Evolutionary conservation across 768 basidiomycete species (phyloP), one percentile per base, ranked within the genome.

Genomic region (Termitomyces bulborhizus): DNA sequence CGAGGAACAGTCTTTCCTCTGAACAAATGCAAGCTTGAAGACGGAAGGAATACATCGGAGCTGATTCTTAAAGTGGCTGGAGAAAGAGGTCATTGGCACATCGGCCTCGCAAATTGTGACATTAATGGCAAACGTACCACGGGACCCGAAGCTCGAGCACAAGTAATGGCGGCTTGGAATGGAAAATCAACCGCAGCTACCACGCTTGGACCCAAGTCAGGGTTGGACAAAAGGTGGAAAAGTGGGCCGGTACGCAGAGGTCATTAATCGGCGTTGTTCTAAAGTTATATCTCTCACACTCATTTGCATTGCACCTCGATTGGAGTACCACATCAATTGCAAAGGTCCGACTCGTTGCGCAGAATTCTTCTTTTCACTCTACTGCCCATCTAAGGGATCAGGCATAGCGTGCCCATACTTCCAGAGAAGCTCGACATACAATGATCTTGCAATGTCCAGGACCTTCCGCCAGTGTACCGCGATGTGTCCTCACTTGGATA

Each of bases 41-140:
- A 67, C 6, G 72, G 72, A 36, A 65, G 72, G 53, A 68, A 70
- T 37, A 54, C 62, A 18, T 65, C 67, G 2, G 72, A 73, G 60
- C 56, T 72, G 41, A 63, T 71, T 11, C 57, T 73, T 32, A 63
- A 65, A 24, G 64, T 66, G 27, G 53, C 60, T 16, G 66, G 64
- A 13, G 62, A 68, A 56, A 53, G 67, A 39, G 71, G 69, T 12
- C 69, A 72, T 57, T 73, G 72, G 72, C 64, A 66, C 57, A 60
- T 73, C 32, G 67, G 65, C 16, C 55, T 73, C 21, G 57, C 62
- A 12, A 62, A 67, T 49, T 61, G 68, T 1, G 18, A 63, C 3
- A 63, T 73, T 21, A 47, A 64, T 47, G 71, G 72, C 9, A 55
- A 57, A 31, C 61, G 53, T 16, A 54, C 51, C 29, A 43, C 51